Evolutionary conservation across 768 basidiomycete genomes (phyloP).

Genomic region (Aureoboletus auriporus): DNA sequence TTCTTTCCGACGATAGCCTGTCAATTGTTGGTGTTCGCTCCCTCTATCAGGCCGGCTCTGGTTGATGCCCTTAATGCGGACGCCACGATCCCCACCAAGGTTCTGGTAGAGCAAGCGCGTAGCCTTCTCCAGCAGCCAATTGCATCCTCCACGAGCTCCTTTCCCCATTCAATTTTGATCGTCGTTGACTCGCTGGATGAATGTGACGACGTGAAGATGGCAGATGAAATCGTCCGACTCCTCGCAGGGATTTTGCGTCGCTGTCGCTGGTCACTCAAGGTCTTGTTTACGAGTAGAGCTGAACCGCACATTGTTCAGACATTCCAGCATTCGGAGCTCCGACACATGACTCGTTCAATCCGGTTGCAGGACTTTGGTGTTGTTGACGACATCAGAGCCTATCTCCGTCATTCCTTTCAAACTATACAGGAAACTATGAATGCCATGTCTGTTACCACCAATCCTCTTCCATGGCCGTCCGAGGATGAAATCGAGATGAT

Average conservation of each 20-base stretch:
- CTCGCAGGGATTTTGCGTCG: constrained; percentile 10
- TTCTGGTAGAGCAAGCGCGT: constrained; percentile 22
- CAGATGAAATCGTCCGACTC: constrained; percentile 20
- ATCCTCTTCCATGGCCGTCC: constrained; percentile 17
- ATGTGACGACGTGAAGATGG: constrained; percentile 22
- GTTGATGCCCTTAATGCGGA: constrained; percentile 18
- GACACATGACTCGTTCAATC: constrained; percentile 2
- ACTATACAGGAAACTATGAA: constrained; percentile 3
- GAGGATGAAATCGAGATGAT: constrained; percentile 17
- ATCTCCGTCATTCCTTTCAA: constrained; percentile 20
- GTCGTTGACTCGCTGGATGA: constrained; percentile 22
- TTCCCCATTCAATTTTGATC: constrained; percentile 16
- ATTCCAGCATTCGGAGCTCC: constrained; percentile 17
- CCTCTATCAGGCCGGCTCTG: constrained; percentile 14
- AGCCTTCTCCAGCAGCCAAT: constrained; percentile 23
- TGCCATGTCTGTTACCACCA: background rate
- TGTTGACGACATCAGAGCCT: constrained; percentile 21
- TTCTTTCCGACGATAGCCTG: constrained; percentile 32
- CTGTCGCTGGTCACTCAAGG: constrained; percentile 20
- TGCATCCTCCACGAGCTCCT: constrained; percentile 2
- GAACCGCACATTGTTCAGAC: constrained; percentile 15
- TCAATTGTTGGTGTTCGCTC: constrained; percentile 22
- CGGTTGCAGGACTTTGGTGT: constrained; percentile 19
- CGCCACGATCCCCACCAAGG: constrained; percentile 18
- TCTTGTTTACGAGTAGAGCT: constrained; percentile 23